Conservation (phyloP, 352 stramenopile species). For the Globisporangium uncinulatum region DNA sequence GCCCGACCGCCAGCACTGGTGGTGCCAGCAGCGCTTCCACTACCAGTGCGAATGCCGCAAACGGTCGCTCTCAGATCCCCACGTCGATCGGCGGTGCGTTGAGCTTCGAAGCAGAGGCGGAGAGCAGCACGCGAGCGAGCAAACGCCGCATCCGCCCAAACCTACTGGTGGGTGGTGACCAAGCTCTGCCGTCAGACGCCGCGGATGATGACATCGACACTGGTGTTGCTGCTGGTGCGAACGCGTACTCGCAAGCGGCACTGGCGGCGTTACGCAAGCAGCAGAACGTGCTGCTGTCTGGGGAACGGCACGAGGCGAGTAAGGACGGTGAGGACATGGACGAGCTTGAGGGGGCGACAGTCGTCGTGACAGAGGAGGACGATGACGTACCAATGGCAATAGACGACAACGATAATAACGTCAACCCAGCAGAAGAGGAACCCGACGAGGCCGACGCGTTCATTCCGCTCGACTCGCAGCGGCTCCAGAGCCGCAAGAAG, state of each 20-base stretch:
- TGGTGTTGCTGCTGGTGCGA: not conserved
- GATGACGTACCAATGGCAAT: slow-evolving; percentile 1
- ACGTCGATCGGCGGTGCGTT: not conserved
- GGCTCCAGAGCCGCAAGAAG: slow-evolving; percentile 31
- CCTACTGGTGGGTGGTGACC: slow-evolving; percentile 21
- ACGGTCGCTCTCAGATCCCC: slow-evolving; percentile 3
- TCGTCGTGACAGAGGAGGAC: slow-evolving; percentile 18
- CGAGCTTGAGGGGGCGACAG: slow-evolving; percentile 26
- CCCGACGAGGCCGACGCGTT: slow-evolving; percentile 44
- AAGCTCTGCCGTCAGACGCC: slow-evolving; percentile 16
- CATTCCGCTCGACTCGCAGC: slow-evolving; percentile 49
- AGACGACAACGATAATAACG: not conserved
- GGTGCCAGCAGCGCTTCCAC: not conserved
- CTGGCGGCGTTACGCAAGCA: slow-evolving; percentile 48
- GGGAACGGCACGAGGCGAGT: slow-evolving; percentile 5
- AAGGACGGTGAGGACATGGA: slow-evolving; percentile 8
- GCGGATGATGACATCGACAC: slow-evolving; percentile 1
- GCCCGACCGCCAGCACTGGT: slow-evolving; percentile 30
- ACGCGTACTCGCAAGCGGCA: slow-evolving; percentile 51
- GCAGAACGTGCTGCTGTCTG: slow-evolving; percentile 50
- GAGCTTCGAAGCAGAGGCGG: slow-evolving; percentile 1
- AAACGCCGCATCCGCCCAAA: slow-evolving; percentile 50
- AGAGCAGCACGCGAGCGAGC: not conserved
- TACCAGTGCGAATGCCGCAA: slow-evolving; percentile 2
- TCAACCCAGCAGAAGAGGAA: not conserved